Conservation (phyloP, 1,139 yeast species). For the Candida tetrigidarum region DNA sequence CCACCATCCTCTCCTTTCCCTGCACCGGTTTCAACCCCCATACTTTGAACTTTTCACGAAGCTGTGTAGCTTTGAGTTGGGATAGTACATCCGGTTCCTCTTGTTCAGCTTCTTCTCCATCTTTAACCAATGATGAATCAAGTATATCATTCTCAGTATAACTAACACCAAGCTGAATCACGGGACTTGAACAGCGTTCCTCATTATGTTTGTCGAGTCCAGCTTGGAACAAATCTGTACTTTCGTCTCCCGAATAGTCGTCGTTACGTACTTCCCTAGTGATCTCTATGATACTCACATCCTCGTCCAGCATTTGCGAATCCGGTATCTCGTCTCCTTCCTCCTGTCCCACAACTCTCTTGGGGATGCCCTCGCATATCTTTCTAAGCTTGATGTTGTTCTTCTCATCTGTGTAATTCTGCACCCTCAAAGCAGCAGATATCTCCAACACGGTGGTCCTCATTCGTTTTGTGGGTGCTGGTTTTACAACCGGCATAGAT, state of each 20-base stretch:
- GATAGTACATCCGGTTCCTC: slow-evolving; percentile 1
- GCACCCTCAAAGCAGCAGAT: slow-evolving; percentile 24
- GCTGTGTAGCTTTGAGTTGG: slow-evolving; percentile 22
- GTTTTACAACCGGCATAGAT: slow-evolving; percentile 7
- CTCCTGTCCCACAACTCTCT: slow-evolving; percentile 18
- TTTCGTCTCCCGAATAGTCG: slow-evolving; percentile 10
- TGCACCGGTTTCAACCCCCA: slow-evolving; percentile 40
- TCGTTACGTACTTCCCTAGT: slow-evolving; percentile 27
- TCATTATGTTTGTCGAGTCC: slow-evolving; percentile 4
- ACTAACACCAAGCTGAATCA: not conserved
- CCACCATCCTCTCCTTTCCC: slow-evolving; percentile 33
- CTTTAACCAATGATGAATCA: slow-evolving; percentile 1
- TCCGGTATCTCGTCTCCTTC: slow-evolving; percentile 35
- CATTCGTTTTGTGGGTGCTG: slow-evolving; percentile 11
- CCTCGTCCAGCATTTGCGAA: slow-evolving; percentile 33
- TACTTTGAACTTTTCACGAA: slow-evolving; percentile 27
- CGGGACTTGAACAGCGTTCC: slow-evolving; percentile 38
- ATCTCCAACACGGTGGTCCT: slow-evolving; percentile 27
- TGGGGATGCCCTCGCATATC: slow-evolving; percentile 23
- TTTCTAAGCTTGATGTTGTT: slow-evolving; percentile 24
- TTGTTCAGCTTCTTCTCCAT: too few relatives aligned
- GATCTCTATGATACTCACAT: slow-evolving; percentile 39
- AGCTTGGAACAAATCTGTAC: slow-evolving; percentile 2
- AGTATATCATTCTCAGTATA: slow-evolving; percentile 2
- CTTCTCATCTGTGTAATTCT: slow-evolving; percentile 20